Conservation (phyloP, 768 basidiomycete species). For the Chalciporus piperatus region DNA sequence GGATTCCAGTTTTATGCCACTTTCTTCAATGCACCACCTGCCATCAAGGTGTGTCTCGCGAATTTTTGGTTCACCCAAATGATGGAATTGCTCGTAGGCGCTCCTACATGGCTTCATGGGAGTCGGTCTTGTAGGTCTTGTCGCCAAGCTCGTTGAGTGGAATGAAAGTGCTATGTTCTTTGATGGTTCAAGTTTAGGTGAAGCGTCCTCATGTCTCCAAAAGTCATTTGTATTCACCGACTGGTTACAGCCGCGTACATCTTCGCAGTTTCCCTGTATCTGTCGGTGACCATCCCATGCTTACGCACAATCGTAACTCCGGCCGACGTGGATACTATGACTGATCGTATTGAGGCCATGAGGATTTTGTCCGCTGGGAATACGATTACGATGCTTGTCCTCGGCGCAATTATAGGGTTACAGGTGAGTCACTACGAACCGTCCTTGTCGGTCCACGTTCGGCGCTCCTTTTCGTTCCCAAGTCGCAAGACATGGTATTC, state of each 20-base stretch:
- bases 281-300: constrained; percentile 76
- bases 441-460: neutral
- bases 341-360: constrained; percentile 75
- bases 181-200: constrained; percentile 86
- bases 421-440: constrained; percentile 52
- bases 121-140: constrained; percentile 68
- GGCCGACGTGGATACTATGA: constrained; percentile 49
- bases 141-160: constrained; percentile 83
- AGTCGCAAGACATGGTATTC: neutral
- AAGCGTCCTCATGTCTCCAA: constrained; percentile 17
- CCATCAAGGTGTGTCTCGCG: constrained; percentile 70
- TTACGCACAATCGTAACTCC: constrained; percentile 75
- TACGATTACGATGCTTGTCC: constrained; percentile 70
- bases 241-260: constrained; percentile 62
- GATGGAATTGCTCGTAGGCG: constrained; percentile 46
- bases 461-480: constrained; percentile 7
- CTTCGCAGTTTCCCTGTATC: constrained; percentile 75
- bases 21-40: constrained; percentile 90
- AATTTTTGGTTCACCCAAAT: neutral
- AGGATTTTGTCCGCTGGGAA: constrained; percentile 84
- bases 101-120: constrained; percentile 83
- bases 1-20: constrained; percentile 89
- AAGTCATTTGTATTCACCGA: constrained; percentile 10
- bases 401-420: constrained; percentile 62
- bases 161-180: constrained; percentile 94